Percentiles rank a stretch among this genome's conserved stretches.
These are phyloP conservation scores for Quercus mongolica DNA, from an alignment of 306 rosid species.

Conservation along the genomic window DNA sequence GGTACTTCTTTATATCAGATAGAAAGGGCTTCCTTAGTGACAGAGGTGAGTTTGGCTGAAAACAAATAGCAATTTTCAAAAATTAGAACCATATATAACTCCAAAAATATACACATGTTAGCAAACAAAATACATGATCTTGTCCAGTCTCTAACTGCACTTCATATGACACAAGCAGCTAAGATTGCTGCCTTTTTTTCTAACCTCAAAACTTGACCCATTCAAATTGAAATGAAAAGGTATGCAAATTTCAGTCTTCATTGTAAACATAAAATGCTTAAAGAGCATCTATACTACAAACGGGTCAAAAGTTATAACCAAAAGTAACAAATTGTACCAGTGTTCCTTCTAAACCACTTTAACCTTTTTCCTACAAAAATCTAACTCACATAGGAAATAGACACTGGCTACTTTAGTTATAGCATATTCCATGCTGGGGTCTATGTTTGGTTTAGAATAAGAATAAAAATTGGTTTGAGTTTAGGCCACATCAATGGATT, in stretches of 20 bases:
- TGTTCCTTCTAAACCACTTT: constrained; percentile 3
- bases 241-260: background rate
- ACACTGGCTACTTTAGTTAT: background rate
- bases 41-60: constrained; percentile 72
- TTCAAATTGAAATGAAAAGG: background rate
- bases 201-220: background rate
- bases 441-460: background rate
- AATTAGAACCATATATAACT: background rate
- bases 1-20: constrained; percentile 58
- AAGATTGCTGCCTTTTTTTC: background rate
- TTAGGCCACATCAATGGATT: background rate
- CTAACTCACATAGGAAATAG: background rate
- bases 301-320: background rate
- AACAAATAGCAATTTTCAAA: constrained; percentile 3
- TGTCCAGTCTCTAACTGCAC: constrained; percentile 3
- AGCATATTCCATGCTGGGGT: background rate
- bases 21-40: constrained; percentile 47
- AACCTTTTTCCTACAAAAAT: constrained; percentile 9
- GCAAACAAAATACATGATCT: background rate
- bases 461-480: background rate
- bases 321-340: background rate
- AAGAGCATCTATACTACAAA: background rate
- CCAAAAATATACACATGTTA: background rate
- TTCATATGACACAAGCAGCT: background rate
- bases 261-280: background rate